A percentile compares a stretch with the other conserved stretches of the same genome.
Conservation (phyloP, 768 basidiomycete genomes). For the Termitomyces sp. region DNA sequence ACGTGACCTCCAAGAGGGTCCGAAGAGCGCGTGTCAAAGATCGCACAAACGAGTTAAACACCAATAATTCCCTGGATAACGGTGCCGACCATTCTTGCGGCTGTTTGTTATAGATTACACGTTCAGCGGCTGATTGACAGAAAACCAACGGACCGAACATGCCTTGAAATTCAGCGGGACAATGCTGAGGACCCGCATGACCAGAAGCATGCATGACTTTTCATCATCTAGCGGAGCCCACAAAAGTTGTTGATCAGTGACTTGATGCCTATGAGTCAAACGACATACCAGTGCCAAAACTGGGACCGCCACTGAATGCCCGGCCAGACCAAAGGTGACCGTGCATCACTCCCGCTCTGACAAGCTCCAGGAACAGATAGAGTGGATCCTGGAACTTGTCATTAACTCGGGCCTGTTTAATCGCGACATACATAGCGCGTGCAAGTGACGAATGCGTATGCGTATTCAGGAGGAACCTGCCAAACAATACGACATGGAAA, state of each 20-base stretch:
- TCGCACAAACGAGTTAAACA: constrained; percentile 97
- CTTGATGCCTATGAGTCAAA: constrained; percentile 25
- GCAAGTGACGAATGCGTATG: constrained; percentile 90
- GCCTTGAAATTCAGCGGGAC: constrained; percentile 95
- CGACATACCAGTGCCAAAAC: constrained; percentile 81
- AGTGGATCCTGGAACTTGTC: constrained; percentile 99
- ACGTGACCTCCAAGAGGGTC: constrained; percentile 85
- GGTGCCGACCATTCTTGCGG: constrained; percentile 93
- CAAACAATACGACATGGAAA: constrained; percentile 7
- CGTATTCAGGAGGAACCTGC: constrained; percentile 82
- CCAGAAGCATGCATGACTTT: constrained; percentile 89
- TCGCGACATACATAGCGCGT: constrained; percentile 84
- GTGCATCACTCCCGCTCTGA: constrained; percentile 96
- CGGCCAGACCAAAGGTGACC: constrained; percentile 86
- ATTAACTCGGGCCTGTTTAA: constrained; percentile 76
- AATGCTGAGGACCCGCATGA: constrained; percentile 95
- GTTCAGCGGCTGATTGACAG: constrained; percentile 2
- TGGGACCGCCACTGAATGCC: constrained; percentile 91
- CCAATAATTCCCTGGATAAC: constrained; percentile 90
- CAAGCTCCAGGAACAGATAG: constrained; percentile 92
- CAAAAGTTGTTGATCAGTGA: constrained; percentile 20
- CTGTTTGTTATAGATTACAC: constrained; percentile 32
- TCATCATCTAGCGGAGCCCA: constrained; percentile 67
- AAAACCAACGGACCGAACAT: constrained; percentile 21
- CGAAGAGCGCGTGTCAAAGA: constrained; percentile 88